These are phyloP conservation scores for Pelargonium fulgidum DNA, from an alignment of 441 rosid species.

Conservation along the genomic window DNA sequence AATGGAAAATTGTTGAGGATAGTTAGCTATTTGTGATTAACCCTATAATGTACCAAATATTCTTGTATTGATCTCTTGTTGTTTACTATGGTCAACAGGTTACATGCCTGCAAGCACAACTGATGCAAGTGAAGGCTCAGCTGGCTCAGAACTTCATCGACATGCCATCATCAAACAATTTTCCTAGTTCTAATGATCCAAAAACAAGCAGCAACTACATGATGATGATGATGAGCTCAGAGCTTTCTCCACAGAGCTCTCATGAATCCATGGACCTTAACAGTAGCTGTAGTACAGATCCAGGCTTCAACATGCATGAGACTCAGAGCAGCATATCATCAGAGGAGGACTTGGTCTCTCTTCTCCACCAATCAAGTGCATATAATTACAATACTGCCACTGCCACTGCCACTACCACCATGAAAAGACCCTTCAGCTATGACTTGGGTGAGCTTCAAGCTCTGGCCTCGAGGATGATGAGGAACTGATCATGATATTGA, in stretches of 20 bases:
- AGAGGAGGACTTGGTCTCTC: slow-evolving; percentile 16
- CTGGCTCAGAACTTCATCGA: slow-evolving; percentile 35
- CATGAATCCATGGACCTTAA: slow-evolving; percentile 30
- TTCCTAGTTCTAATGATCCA: neutral
- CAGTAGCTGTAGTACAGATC: too few species aligned
- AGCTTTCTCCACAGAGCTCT: slow-evolving; percentile 66
- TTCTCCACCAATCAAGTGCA: neutral
- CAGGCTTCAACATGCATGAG: too few species aligned
- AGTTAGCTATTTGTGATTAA: too few species aligned
- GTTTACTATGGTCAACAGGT: slow-evolving; percentile 33
- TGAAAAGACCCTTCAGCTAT: slow-evolving; percentile 41
- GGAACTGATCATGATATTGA: slow-evolving; percentile 24
- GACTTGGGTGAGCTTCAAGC: slow-evolving; percentile 90
- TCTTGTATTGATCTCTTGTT: too few species aligned
- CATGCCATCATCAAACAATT: slow-evolving; percentile 15
- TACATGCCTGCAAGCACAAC: slow-evolving; percentile 69
- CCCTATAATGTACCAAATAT: too few species aligned
- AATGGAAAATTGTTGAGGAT: too few species aligned
- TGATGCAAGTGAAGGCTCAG: slow-evolving; percentile 75
- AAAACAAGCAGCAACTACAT: neutral
- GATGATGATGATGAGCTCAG: neutral
- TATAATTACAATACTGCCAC: slow-evolving; percentile 37
- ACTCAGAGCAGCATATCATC: slow-evolving; percentile 33
- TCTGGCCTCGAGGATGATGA: slow-evolving; percentile 86
- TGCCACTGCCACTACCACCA: too few species aligned